A percentile compares a stretch with the other conserved stretches of the same genome.
phyloP scores from a whole-genome alignment of 768 basidiomycete genomes.

The Holtermannia corniformis region DNA sequence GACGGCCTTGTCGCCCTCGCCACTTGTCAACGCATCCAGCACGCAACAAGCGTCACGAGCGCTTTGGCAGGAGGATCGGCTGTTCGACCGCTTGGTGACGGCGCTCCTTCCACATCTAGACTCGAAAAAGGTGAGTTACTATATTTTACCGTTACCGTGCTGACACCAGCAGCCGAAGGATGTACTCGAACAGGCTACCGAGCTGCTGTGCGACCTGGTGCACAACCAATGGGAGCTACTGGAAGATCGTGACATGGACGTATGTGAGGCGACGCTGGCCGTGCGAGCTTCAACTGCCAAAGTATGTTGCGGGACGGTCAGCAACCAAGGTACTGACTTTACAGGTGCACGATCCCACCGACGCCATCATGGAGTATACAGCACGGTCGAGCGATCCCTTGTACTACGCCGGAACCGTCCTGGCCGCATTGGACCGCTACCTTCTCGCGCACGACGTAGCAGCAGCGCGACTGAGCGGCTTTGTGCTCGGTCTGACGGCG shows the following conservation, averaged over 20 bases:
- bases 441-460: constrained; percentile 1
- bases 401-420: constrained; percentile 18
- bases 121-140: constrained; percentile 51
- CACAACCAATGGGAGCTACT: constrained; percentile 62
- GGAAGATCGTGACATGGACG: constrained; percentile 68
- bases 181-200: constrained; percentile 65
- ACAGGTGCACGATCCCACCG: constrained; percentile 34
- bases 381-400: constrained; percentile 23
- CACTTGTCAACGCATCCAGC: constrained; percentile 1
- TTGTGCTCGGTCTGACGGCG: constrained; percentile 22
- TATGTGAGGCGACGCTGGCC: constrained; percentile 61
- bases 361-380: constrained; percentile 24
- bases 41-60: constrained; percentile 35
- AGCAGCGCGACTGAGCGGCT: background rate
- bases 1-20: constrained; percentile 1
- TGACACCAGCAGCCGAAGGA: constrained; percentile 49
- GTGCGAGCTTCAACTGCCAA: constrained; percentile 63
- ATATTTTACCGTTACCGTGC: background rate
- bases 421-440: constrained; percentile 6
- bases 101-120: constrained; percentile 58
- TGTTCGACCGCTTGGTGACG: constrained; percentile 60
- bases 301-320: constrained; percentile 45
- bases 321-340: background rate
- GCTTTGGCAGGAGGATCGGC: constrained; percentile 64
- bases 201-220: constrained; percentile 73